These are phyloP conservation scores for Elasticomyces elasticus DNA, from an alignment of 495 filamentous ascomycete genomes.

Conservation along the genomic window DNA sequence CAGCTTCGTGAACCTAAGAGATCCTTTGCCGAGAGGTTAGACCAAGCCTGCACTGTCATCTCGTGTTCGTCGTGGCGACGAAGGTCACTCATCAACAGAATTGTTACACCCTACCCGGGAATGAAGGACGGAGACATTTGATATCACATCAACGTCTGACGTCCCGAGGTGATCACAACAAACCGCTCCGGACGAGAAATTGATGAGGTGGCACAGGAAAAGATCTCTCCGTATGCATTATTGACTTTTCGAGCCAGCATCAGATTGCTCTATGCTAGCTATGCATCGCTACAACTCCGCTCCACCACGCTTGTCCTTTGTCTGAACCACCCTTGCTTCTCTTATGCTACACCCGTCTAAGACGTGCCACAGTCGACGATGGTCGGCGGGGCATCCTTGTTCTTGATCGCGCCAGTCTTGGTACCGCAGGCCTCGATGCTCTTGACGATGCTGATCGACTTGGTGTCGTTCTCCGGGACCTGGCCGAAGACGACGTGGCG, in stretches of 20 bases:
- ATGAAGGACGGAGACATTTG: too few species aligned
- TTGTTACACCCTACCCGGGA: too few species aligned
- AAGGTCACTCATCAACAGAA: too few species aligned
- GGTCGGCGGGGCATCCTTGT: constrained; percentile 29
- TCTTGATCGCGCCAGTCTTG: constrained; percentile 31
- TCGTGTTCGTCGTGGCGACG: too few species aligned
- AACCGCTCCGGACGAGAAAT: too few species aligned
- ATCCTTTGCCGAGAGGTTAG: too few species aligned
- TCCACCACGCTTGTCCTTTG: background rate
- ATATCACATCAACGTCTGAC: too few species aligned
- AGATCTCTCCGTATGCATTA: background rate
- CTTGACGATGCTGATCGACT: constrained; percentile 29
- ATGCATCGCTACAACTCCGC: background rate
- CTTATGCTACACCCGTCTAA: constrained; percentile 5
- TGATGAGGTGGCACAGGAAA: too few species aligned
- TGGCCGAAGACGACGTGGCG: constrained; percentile 40
- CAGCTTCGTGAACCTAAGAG: too few species aligned
- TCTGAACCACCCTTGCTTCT: background rate
- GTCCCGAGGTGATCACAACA: too few species aligned
- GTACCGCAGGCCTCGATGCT: constrained; percentile 33
- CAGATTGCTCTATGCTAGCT: background rate
- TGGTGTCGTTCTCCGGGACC: constrained; percentile 29
- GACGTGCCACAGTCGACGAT: constrained; percentile 26
- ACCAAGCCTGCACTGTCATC: too few species aligned
- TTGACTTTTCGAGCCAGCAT: background rate